Evolutionary conservation across 345 rosid species (phyloP).

Genomic region (Salix koriyanagi): DNA sequence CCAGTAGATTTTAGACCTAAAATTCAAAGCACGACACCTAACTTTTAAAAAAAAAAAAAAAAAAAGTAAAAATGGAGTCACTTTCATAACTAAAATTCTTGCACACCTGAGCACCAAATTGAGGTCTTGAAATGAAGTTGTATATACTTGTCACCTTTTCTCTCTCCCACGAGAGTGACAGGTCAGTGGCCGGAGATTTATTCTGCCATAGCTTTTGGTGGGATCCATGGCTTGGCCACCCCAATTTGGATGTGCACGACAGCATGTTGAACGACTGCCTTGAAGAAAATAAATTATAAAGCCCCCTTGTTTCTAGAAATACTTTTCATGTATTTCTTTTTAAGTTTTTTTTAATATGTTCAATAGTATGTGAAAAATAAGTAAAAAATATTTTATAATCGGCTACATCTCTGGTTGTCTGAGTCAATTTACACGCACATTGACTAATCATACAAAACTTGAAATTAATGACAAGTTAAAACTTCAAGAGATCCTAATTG

Average conservation of each 20-base stretch:
- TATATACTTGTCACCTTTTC: background rate
- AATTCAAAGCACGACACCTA: background rate
- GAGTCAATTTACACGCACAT: fast-evolving
- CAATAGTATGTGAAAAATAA: background rate
- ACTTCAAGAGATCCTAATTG: fast-evolving
- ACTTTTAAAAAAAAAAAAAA: no score
- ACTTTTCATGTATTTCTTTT: no score
- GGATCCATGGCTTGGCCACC: background rate
- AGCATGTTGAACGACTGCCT: background rate
- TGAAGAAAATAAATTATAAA: background rate
- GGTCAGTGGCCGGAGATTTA: background rate
- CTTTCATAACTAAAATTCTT: background rate
- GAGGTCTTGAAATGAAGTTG: background rate
- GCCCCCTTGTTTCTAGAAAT: no score
- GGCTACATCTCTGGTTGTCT: fast-evolving
- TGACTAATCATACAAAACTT: fast-evolving
- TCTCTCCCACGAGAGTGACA: background rate
- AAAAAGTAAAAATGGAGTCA: background rate
- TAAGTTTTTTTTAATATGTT: no score
- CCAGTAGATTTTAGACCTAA: background rate
- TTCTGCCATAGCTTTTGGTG: background rate
- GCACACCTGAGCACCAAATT: background rate
- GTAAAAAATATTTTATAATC: background rate
- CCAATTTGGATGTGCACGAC: background rate
- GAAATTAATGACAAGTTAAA: no score